A percentile compares a stretch with the other conserved stretches of the same genome.
These are phyloP conservation scores for Ceratobasidium papillatum DNA, from an alignment of 1,284 basidiomycete species.

Conservation along the genomic window DNA sequence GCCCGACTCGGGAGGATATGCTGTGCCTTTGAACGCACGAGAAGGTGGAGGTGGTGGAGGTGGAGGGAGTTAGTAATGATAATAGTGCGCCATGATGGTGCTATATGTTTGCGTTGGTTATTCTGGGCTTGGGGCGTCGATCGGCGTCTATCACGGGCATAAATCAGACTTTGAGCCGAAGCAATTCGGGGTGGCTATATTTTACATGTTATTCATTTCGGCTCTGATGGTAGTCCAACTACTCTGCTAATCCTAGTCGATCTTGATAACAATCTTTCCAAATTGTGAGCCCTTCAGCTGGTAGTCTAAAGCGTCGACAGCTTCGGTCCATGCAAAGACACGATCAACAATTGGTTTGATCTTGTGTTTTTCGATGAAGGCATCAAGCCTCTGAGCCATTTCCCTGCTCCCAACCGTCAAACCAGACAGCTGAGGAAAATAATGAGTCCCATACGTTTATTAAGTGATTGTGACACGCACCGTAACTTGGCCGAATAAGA, in stretches of 20 bases:
- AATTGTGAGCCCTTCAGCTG: slow-evolving; percentile 10
- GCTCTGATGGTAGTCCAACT: too few species aligned
- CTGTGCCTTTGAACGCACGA: too few species aligned
- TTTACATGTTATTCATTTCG: too few species aligned
- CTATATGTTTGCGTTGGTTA: too few species aligned
- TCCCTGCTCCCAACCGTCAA: slow-evolving; percentile 5
- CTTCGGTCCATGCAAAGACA: slow-evolving; percentile 21
- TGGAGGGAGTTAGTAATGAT: too few species aligned
- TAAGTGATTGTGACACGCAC: not conserved
- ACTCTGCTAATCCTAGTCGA: not conserved
- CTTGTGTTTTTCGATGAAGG: not conserved
- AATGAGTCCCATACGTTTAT: not conserved
- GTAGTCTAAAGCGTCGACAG: slow-evolving; percentile 9
- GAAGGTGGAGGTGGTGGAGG: too few species aligned
- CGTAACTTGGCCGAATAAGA: not conserved
- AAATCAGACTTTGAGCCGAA: too few species aligned
- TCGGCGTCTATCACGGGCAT: too few species aligned
- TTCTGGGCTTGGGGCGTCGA: too few species aligned
- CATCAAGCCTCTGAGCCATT: not conserved
- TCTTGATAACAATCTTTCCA: slow-evolving; percentile 27
- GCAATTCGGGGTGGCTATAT: too few species aligned
- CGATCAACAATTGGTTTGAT: slow-evolving; percentile 21
- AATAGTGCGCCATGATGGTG: too few species aligned
- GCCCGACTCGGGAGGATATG: too few species aligned
- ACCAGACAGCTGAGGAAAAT: not conserved